Conservation (phyloP, 129 eudicot genomes). For the Saussurea involucrata region DNA sequence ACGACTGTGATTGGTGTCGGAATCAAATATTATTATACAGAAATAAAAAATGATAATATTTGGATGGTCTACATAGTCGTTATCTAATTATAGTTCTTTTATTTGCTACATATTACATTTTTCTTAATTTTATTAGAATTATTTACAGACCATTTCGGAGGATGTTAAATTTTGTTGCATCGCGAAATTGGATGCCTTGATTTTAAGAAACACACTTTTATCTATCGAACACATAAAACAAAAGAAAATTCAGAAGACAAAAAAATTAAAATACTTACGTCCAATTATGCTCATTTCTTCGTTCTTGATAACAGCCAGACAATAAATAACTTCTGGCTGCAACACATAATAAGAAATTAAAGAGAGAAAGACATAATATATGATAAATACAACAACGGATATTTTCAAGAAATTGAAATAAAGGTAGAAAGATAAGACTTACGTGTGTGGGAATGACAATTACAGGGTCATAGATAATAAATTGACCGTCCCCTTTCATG, state of each 20-base stretch:
- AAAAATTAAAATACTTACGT: slow-evolving; percentile 50
- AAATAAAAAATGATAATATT: too few relatives aligned
- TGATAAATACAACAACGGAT: background rate
- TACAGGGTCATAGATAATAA: slow-evolving; percentile 53
- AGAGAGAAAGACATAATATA: background rate
- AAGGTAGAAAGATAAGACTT: slow-evolving; percentile 9
- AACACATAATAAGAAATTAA: slow-evolving; percentile 11
- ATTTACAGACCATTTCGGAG: background rate
- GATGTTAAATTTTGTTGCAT: background rate
- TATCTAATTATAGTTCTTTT: background rate
- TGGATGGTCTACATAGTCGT: background rate
- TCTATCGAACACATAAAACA: background rate
- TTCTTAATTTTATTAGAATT: background rate
- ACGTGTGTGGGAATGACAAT: slow-evolving; percentile 64
- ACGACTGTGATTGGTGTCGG: background rate
- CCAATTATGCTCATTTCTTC: slow-evolving; percentile 74
- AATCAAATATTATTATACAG: too few relatives aligned
- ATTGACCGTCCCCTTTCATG: slow-evolving; percentile 61
- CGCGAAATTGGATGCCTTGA: background rate
- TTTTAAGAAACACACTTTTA: background rate
- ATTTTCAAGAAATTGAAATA: background rate
- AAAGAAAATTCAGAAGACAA: background rate
- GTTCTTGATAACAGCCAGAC: slow-evolving; percentile 69
- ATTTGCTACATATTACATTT: background rate
- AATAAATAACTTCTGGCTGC: slow-evolving; percentile 71